These are phyloP conservation scores for Monascus purpureus DNA, from an alignment of 495 filamentous ascomycete species.

Conservation along the genomic window DNA sequence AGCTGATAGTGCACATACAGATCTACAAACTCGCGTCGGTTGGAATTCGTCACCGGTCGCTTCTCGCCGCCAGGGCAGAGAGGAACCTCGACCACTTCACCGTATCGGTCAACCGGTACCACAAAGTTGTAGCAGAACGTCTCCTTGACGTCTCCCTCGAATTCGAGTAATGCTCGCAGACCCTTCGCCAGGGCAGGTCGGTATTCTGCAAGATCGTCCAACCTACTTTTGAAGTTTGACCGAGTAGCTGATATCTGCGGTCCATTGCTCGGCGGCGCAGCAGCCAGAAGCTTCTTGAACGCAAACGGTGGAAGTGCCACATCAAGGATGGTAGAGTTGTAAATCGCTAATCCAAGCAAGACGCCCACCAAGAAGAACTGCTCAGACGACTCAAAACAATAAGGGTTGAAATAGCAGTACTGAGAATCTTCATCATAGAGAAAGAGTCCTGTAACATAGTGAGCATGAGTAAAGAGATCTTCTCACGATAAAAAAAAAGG, in stretches of 20 bases:
- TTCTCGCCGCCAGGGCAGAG: constrained; percentile 66
- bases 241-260: constrained; percentile 41
- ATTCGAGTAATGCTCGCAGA: constrained; percentile 63
- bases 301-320: constrained; percentile 84
- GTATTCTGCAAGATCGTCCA: constrained; percentile 79
- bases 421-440: constrained; percentile 88
- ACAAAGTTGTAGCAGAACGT: constrained; percentile 80
- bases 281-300: constrained; percentile 74
- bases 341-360: constrained; percentile 80
- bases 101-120: constrained; percentile 64
- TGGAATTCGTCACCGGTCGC: constrained; percentile 68
- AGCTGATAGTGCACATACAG: constrained; percentile 72
- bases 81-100: constrained; percentile 45
- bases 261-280: constrained; percentile 42
- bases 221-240: constrained; percentile 51
- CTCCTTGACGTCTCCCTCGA: constrained; percentile 70
- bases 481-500: neutral
- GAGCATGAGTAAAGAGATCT: neutral
- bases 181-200: constrained; percentile 66
- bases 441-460: constrained; percentile 55
- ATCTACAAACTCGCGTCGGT: constrained; percentile 79
- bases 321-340: constrained; percentile 93
- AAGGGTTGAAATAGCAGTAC: constrained; percentile 91
- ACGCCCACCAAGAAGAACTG: constrained; percentile 89
- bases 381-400: constrained; percentile 83